Conservation (phyloP, 768 basidiomycete genomes). For the Calocybe cyanea region DNA sequence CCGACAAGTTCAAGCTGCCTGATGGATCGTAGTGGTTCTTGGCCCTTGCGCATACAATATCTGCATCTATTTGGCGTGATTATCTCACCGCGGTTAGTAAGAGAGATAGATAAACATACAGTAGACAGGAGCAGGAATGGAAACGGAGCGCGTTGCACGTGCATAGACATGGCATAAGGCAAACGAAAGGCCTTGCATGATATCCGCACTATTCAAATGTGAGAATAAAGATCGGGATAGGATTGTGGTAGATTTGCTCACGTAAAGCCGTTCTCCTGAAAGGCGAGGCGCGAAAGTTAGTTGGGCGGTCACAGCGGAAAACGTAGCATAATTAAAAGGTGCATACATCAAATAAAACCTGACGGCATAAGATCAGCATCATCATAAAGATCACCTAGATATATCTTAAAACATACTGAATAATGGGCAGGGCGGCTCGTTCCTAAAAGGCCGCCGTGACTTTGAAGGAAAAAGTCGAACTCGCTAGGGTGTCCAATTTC, state of each 20-base stretch:
- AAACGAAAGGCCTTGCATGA: slow-evolving; percentile 66
- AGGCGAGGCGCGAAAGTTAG: background rate
- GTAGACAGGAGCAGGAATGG: slow-evolving; percentile 82
- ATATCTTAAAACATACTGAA: slow-evolving; percentile 40
- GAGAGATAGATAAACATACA: slow-evolving; percentile 41
- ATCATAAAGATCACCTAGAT: slow-evolving; percentile 5
- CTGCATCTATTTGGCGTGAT: slow-evolving; percentile 50
- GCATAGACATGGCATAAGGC: slow-evolving; percentile 80
- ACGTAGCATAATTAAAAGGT: background rate
- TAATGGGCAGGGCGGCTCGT: slow-evolving; percentile 57
- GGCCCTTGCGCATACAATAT: slow-evolving; percentile 66
- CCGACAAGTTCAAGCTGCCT: slow-evolving; percentile 37
- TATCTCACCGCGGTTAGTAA: background rate
- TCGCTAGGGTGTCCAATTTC: slow-evolving; percentile 69
- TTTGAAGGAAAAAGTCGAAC: slow-evolving; percentile 76
- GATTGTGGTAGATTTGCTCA: slow-evolving; percentile 29
- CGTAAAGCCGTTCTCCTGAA: slow-evolving; percentile 58
- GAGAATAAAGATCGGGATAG: slow-evolving; percentile 2
- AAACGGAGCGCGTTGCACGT: slow-evolving; percentile 77
- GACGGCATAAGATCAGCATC: background rate
- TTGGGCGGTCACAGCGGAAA: background rate
- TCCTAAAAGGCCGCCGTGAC: slow-evolving; percentile 74
- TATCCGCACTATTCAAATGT: slow-evolving; percentile 45
- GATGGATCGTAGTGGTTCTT: slow-evolving; percentile 63
- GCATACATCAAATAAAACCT: slow-evolving; percentile 43